Conservation (phyloP, 345 rosid species). For the Arabis hirsuta region DNA sequence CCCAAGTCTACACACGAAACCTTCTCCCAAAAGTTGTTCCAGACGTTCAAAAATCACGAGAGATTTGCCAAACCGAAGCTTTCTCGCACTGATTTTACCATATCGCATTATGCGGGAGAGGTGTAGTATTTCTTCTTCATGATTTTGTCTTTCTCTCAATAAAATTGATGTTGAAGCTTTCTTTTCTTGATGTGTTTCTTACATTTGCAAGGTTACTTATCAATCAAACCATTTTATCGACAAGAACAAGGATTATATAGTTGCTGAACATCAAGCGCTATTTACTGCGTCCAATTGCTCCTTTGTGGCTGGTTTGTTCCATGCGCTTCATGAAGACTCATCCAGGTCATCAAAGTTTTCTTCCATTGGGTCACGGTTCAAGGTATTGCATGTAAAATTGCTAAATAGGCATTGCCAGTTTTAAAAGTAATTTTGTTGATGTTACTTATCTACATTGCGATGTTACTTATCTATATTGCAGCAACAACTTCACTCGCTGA, state of each 20-base stretch:
- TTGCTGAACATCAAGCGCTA: constrained; percentile 93
- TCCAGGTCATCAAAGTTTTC: constrained; percentile 94
- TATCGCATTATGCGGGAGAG: constrained; percentile 94
- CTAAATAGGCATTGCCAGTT: constrained; percentile 18
- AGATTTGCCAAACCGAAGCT: constrained; percentile 96
- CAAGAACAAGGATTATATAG: constrained; percentile 93
- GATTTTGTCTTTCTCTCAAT: constrained; percentile 4
- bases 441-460: constrained; percentile 45
- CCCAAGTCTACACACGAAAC: constrained; percentile 91
- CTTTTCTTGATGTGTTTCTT: constrained; percentile 23
- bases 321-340: constrained; percentile 82
- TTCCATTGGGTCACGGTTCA: constrained; percentile 89
- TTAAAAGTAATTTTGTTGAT: constrained; percentile 25
- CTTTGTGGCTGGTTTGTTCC: constrained; percentile 79
- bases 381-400: constrained; percentile 54
- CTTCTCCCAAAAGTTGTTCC: constrained; percentile 91
- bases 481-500: constrained; percentile 97
- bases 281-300: constrained; percentile 77
- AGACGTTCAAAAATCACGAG: constrained; percentile 71
- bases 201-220: constrained; percentile 62
- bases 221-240: constrained; percentile 86
- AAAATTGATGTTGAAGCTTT: constrained; percentile 16
- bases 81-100: constrained; percentile 84
- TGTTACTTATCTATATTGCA: constrained; percentile 49
- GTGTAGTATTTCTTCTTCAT: constrained; percentile 46